A percentile compares a stretch with the other conserved stretches of the same genome.
These are phyloP conservation scores for Mycena olivaceomarginata DNA, from an alignment of 768 basidiomycete species.

Conservation along the genomic window DNA sequence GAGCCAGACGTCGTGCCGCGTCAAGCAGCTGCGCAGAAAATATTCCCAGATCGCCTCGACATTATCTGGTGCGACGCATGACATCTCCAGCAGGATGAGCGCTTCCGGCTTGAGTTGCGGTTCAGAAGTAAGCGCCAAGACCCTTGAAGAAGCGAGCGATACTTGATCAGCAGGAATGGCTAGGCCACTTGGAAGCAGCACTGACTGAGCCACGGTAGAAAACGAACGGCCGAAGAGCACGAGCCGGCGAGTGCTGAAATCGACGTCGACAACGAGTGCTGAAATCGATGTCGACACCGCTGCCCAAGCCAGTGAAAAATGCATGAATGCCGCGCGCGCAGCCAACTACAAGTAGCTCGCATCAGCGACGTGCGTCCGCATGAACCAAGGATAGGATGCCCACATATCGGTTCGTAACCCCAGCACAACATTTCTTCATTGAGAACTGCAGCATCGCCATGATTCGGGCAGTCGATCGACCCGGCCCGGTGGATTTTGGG, in stretches of 20 bases:
- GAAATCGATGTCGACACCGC: too few relatives aligned
- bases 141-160: slow-evolving; percentile 47
- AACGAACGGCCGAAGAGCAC: too few relatives aligned
- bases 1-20: slow-evolving; percentile 70
- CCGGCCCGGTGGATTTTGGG: slow-evolving; percentile 67
- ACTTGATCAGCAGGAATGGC: too few relatives aligned
- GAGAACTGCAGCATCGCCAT: slow-evolving; percentile 70
- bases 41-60: too few relatives aligned
- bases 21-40: too few relatives aligned
- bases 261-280: too few relatives aligned
- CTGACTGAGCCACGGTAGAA: too few relatives aligned
- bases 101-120: slow-evolving; percentile 61
- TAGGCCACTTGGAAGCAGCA: too few relatives aligned
- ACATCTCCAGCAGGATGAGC: slow-evolving; percentile 67
- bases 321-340: slow-evolving; percentile 66
- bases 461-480: slow-evolving; percentile 73
- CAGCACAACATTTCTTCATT: slow-evolving; percentile 65
- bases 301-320: slow-evolving; percentile 48
- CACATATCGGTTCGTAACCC: slow-evolving; percentile 64
- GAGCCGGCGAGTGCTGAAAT: too few relatives aligned
- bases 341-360: slow-evolving; percentile 55
- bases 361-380: background rate
- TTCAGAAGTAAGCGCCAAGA: slow-evolving; percentile 64
- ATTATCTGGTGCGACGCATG: slow-evolving; percentile 49
- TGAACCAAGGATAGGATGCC: slow-evolving; percentile 50